Evolutionary conservation across 331 rosid species (phyloP), one percentile per base, ranked within the genome.

Genomic region (Cydonia oblonga): DNA sequence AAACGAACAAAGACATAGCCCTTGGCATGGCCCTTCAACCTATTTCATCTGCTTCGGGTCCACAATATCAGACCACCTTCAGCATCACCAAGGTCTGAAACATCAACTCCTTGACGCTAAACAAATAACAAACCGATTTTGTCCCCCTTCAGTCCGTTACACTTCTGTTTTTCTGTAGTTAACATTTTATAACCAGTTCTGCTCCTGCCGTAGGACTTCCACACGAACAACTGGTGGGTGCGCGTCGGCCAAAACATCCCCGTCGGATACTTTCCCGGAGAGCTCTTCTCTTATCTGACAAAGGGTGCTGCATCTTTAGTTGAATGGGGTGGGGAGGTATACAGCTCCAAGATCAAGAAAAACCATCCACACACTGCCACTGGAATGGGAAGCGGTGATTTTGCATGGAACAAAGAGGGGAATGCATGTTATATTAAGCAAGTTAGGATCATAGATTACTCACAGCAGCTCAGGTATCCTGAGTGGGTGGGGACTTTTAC

Each of bases 281-380:
- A 16, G 15, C 77, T 84, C 20, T 58, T 84, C 54, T 24, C 2
- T 11, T 64, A 75, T 29, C 2, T 76, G 61, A 44, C 57, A 40
- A 77, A 51, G 13, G 66, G 83, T 18, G 80, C 70, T 42, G 91
- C 89, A n/a, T 61, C n/a, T 38, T 6, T 79, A 22, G 92, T 83
- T 13, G 74, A 87, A 69, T 87, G 89, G 92, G 96, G 96, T 4
- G 92, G 96, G 18, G 86, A 88, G 32, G 92, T 91, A 18, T 81
- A 38, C 52, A 87, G 92, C 66, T 8, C 83, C 10, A 56, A 58
- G 3, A 46, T 85, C 54, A 61, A 65, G 10, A 56, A 44, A 19
- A 9, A 4, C 9, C 19, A 33, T 19, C 92, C 95, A 19, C 97
- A 88, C 81, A 88, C 92, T 0, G 20, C 11, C 52, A 92, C 96